Percentiles rank a stretch among this genome's conserved stretches.
Conservation (phyloP, 2,329 filamentous ascomycete genomes). For the Aspergillus spinulosporus region DNA sequence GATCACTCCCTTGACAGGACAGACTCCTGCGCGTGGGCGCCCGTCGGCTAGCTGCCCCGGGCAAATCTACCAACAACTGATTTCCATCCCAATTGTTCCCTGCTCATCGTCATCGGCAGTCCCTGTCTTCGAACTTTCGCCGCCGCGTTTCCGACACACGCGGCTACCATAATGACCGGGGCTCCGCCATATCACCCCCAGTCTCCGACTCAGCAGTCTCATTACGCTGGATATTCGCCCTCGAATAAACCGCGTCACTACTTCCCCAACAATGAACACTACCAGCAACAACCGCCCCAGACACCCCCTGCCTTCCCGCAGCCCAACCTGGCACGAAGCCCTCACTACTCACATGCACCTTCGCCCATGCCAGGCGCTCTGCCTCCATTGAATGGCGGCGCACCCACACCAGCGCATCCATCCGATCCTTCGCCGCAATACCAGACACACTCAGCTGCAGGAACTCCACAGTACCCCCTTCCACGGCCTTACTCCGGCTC, state of each 20-base stretch:
- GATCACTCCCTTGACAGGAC: slow-evolving; percentile 19
- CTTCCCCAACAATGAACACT: slow-evolving; percentile 47
- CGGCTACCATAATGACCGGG: slow-evolving; percentile 45
- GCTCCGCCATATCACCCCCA: slow-evolving; percentile 48
- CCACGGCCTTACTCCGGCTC: slow-evolving; percentile 39
- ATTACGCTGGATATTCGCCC: slow-evolving; percentile 45
- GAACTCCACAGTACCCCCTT: slow-evolving; percentile 34
- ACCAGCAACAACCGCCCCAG: slow-evolving; percentile 44
- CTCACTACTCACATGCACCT: slow-evolving; percentile 43
- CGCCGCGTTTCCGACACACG: slow-evolving; percentile 33
- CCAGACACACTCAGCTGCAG: slow-evolving; percentile 34
- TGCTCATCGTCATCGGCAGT: slow-evolving; percentile 8
- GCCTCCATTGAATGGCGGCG: slow-evolving; percentile 42
- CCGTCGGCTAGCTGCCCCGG: slow-evolving; percentile 14
- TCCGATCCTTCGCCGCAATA: slow-evolving; percentile 39
- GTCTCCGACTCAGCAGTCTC: slow-evolving; percentile 47
- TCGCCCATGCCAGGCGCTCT: slow-evolving; percentile 43
- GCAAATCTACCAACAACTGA: slow-evolving; percentile 18
- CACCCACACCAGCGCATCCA: slow-evolving; percentile 32
- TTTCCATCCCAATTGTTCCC: slow-evolving; percentile 9
- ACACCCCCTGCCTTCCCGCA: slow-evolving; percentile 44
- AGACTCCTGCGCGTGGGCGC: slow-evolving; percentile 22
- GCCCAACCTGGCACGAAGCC: slow-evolving; percentile 40
- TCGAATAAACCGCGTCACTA: slow-evolving; percentile 44
- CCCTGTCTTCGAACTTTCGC: slow-evolving; percentile 20